Percentiles rank a stretch among this genome's conserved stretches.
Conservation (phyloP, 2,329 filamentous ascomycete species). For the Venturia nashicola region DNA sequence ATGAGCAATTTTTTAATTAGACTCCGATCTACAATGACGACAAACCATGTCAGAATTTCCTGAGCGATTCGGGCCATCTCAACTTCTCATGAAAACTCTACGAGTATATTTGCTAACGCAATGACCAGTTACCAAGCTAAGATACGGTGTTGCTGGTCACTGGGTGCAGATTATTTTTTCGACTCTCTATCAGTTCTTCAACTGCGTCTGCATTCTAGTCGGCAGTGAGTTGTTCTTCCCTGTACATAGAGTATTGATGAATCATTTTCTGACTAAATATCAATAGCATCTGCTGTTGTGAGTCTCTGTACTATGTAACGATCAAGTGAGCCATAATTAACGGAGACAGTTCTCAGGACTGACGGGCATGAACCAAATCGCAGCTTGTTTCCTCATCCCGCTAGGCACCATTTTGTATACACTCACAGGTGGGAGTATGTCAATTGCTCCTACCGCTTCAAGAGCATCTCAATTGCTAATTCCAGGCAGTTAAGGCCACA, state of each 20-base stretch:
- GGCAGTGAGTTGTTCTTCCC: slow-evolving; percentile 16
- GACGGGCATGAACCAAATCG: slow-evolving; percentile 17
- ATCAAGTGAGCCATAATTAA: not conserved
- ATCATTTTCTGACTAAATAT: not conserved
- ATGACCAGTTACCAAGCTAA: not conserved
- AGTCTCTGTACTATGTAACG: not conserved
- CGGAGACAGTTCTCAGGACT: not conserved
- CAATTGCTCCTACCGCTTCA: not conserved
- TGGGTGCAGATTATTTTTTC: slow-evolving; percentile 6
- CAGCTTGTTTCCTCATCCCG: slow-evolving; percentile 16
- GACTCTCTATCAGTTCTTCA: slow-evolving; percentile 7
- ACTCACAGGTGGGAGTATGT: slow-evolving; percentile 14
- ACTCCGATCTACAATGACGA: slow-evolving; percentile 3
- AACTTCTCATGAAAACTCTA: not conserved
- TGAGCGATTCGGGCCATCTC: not conserved
- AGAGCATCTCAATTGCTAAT: not conserved
- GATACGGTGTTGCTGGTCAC: slow-evolving; percentile 7
- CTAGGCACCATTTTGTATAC: slow-evolving; percentile 18
- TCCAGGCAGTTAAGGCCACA: slow-evolving; percentile 13
- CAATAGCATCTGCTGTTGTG: not conserved
- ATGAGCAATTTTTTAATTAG: slow-evolving; percentile 4
- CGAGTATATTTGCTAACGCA: not conserved
- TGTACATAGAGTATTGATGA: not conserved
- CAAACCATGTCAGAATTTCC: not conserved
- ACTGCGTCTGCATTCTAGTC: slow-evolving; percentile 21